Conservation (phyloP, 2,329 filamentous ascomycete genomes). For the Amauroascus niger region DNA sequence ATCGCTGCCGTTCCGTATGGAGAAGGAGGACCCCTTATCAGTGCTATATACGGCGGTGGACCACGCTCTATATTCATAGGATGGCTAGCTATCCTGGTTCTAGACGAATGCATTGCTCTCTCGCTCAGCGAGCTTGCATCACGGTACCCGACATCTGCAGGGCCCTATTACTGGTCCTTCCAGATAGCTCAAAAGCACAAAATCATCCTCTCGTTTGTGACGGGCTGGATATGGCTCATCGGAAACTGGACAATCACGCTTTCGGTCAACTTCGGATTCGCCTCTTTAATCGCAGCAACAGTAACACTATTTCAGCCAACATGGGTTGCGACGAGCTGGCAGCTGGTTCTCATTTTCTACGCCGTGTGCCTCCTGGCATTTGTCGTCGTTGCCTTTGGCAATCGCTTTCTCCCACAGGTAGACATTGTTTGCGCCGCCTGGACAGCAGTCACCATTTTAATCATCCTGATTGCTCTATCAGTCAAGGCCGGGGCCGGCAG, state of each 20-base stretch:
- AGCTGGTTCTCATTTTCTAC: slow-evolving; percentile 62
- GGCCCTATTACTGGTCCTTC: slow-evolving; percentile 48
- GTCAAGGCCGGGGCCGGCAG: slow-evolving; percentile 46
- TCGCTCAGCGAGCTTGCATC: slow-evolving; percentile 45
- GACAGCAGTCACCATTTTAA: slow-evolving; percentile 47
- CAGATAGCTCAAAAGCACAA: slow-evolving; percentile 40
- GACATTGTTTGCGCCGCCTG: slow-evolving; percentile 45
- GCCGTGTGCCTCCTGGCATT: slow-evolving; percentile 57
- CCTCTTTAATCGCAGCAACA: slow-evolving; percentile 38
- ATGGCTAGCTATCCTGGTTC: slow-evolving; percentile 46
- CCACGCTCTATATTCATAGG: slow-evolving; percentile 49
- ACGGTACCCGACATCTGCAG: slow-evolving; percentile 44
- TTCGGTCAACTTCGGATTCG: slow-evolving; percentile 43
- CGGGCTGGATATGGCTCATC: slow-evolving; percentile 46
- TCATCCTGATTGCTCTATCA: slow-evolving; percentile 49
- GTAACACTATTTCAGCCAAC: slow-evolving; percentile 25
- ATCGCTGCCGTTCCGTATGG: slow-evolving; percentile 53
- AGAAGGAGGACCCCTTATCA: slow-evolving; percentile 33
- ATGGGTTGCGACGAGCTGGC: slow-evolving; percentile 39
- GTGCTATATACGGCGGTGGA: slow-evolving; percentile 39
- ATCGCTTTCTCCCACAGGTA: slow-evolving; percentile 55
- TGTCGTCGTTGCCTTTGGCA: slow-evolving; percentile 56
- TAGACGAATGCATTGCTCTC: slow-evolving; percentile 46
- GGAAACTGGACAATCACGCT: slow-evolving; percentile 46
- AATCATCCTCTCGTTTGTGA: slow-evolving; percentile 43